Base-by-base conservation (phyloP, 108 stramenopile species). In the Cyclotella sp. region DNA sequence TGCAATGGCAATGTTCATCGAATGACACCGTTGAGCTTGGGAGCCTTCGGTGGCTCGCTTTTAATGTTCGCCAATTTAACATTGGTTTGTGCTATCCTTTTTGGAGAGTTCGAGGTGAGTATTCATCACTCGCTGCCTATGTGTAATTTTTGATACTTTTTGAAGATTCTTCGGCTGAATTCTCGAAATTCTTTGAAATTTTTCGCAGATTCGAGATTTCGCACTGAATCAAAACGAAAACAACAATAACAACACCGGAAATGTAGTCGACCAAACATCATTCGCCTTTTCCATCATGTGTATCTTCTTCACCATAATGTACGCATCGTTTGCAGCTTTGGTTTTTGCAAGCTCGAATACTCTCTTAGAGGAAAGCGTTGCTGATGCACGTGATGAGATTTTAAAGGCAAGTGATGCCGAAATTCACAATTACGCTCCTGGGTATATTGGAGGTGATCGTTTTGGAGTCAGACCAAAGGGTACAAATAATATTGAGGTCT, bases 101-200 rank as follows among this genome's bases (percentile, higher is more conserved):
- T 95, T 86, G 95, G 92, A 64, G 95, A 93, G 72, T 95, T 95
- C 68, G 83, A 95, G 88, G 94, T 93, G 63, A 78, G 91, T 39
- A 15, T 6, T 15, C 14, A n/a, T 18, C 21, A 16, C 14, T 24
- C 3, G 51, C 58, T 24, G 24, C 1, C 30, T 1, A n/a, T 3
- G 8, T 8, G 24, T 24, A 34, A 14, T 30, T 0, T 13, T 16
- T 34, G 30, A 15, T 39, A 46, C 24, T 45, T 21, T 44, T 46
- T 62, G 30, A 39, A 62, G 28, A 3, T 18, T 60, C 15, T 26
- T 47, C 2, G 8, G 40, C 39, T 53, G 62, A 22, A 16, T 59
- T 43, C 14, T 43, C 19, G 9, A 4, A 13, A 39, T 18, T 55
- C 26, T 51, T 3, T 51, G 24, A 15, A 26, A 61, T 77, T 84